Base-by-base conservation (phyloP, 2,329 filamentous ascomycete species). In the Ophiocordyceps camponoti-floridani region DNA sequence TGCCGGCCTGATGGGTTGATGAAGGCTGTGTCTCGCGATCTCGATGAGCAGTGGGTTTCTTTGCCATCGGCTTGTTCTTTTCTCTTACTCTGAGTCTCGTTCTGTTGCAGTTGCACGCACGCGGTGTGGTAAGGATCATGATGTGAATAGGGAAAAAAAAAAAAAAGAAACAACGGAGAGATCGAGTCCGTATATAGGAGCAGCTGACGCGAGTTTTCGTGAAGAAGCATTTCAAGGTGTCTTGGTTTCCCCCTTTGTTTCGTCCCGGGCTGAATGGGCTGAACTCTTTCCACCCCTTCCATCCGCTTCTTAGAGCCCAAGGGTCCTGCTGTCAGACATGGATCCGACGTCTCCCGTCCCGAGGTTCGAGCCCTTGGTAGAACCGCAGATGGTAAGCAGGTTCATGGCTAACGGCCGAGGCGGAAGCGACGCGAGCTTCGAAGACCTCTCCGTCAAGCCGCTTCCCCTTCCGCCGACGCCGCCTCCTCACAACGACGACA, bases 361-460 rank as follows among this genome's bases (percentile, higher is more conserved):
- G 30, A 43, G 42, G 42, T 43, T 31, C 42, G 42, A 19, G 8
- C 28, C 41, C 28, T 31, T 16, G 35, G 35, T 37, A 6, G 35
- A 37, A 14, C 35, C 35, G 35, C 14, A 37, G 14, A 37, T 37
- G 35, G 35, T 37, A n/a, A 37, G 35, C 35, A 37, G 35, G 14
- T 3, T 3, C 23, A 37, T 37, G 35, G 35, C 35, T 37, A 37
- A 37, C 35, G 35, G 35, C 35, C 35, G 35, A 9, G 35, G 14
- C 14, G 35, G 35, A 37, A 47, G 48, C 41, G 48, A 50, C 11
- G 28, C 30, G 12, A 50, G 47, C 26, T 16, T 47, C 23, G 46
- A 49, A 18, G 47, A 49, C 18, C 41, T 46, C 26, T 42, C 47
- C 14, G 45, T 42, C n/a, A 48, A 48, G 33, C 47, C 46, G 7